Evolutionary conservation across 805 yeast species (phyloP).

Genomic region (Candida railenensis): DNA sequence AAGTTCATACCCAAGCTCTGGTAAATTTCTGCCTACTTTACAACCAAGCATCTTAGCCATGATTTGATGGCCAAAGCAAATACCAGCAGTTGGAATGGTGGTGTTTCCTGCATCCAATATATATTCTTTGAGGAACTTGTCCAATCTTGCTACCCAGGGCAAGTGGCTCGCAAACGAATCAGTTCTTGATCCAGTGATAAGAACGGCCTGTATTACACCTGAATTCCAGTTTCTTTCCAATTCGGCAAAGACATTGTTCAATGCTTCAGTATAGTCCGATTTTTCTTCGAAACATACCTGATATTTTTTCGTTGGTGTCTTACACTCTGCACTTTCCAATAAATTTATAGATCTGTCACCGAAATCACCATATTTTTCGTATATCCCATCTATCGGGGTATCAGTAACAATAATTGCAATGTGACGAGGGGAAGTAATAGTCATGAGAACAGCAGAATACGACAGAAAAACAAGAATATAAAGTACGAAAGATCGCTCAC

Average conservation of each 20-base stretch:
- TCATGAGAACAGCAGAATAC: neutral
- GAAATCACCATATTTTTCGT: conserved; percentile 47
- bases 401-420: conserved; percentile 43
- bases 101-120: conserved; percentile 10
- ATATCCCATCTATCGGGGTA: conserved; percentile 27
- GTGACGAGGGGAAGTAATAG: conserved; percentile 13
- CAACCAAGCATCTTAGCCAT: conserved; percentile 66
- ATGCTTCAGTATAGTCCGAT: conserved; percentile 8
- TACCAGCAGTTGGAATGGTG: conserved; percentile 56
- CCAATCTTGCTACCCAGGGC: conserved; percentile 42
- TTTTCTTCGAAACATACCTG: conserved; percentile 30
- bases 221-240: conserved; percentile 24
- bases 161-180: conserved; percentile 43
- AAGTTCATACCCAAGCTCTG: conserved; percentile 67
- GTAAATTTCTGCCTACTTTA: conserved; percentile 49
- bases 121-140: conserved; percentile 15
- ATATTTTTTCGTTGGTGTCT: conserved; percentile 26
- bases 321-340: conserved; percentile 16
- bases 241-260: conserved; percentile 12
- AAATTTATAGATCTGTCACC: conserved; percentile 46
- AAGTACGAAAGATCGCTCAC: too few relatives aligned
- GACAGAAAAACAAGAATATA: neutral
- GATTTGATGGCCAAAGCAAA: conserved; percentile 89
- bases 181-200: conserved; percentile 52
- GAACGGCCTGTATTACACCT: conserved; percentile 36